phyloP scores from a whole-genome alignment of 345 rosid genomes.

The Populus simonii region DNA sequence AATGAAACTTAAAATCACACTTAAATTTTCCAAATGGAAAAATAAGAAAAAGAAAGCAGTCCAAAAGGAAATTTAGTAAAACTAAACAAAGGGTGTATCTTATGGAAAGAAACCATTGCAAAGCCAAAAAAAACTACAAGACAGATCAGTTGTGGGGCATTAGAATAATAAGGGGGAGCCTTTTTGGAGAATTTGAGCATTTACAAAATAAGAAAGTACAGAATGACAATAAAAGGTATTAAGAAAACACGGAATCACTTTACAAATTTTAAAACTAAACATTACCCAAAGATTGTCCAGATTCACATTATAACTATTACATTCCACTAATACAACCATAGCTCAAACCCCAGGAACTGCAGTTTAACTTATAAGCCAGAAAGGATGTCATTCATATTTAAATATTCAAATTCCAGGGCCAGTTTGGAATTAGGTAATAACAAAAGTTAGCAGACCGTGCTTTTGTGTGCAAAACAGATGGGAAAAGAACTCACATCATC shows the following conservation, averaged over 20 bases:
- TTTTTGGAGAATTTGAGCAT: neutral
- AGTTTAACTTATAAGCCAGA: neutral
- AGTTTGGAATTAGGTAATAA: neutral
- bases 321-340: neutral
- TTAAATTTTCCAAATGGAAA: neutral
- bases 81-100: neutral
- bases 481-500: slow-evolving; percentile 64
- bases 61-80: neutral
- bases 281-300: neutral
- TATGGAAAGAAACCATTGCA: neutral
- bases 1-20: slow-evolving; percentile 1
- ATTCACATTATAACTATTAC: neutral
- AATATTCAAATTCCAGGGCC: neutral
- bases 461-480: neutral
- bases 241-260: neutral
- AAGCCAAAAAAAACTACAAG: neutral
- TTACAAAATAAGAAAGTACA: neutral
- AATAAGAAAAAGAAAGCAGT: neutral
- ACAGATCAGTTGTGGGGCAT: neutral
- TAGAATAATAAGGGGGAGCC: neutral
- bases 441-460: neutral
- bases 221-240: neutral
- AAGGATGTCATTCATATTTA: neutral
- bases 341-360: neutral
- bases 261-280: neutral